Evolutionary conservation across 495 filamentous ascomycete genomes (phyloP).

Genomic region (Trichocladium antarcticum): DNA sequence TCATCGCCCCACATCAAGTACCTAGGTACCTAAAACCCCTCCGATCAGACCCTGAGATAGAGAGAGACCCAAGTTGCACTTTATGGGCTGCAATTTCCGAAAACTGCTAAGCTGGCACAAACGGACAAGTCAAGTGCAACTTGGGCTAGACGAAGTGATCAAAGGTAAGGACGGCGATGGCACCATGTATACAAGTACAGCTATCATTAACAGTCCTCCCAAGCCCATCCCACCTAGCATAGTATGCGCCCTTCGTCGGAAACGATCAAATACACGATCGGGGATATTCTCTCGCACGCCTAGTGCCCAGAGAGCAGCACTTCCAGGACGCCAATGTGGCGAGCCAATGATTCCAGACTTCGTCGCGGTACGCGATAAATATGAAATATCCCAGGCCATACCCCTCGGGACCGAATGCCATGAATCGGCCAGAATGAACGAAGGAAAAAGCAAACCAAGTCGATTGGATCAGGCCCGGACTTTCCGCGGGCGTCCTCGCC

Average conservation of each 20-base stretch:
- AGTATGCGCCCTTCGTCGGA: not conserved
- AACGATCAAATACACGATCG: not conserved
- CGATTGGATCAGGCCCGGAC: not conserved
- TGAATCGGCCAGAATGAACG: not conserved
- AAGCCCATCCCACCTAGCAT: not conserved
- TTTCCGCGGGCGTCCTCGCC: constrained; percentile 4
- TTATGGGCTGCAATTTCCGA: too few relatives aligned
- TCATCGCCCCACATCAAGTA: not conserved
- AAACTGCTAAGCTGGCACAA: too few relatives aligned
- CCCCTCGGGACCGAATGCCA: not conserved
- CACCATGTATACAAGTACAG: constrained; percentile 1
- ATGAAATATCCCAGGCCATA: not conserved
- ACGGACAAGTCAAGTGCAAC: too few relatives aligned
- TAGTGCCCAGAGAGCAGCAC: too few relatives aligned
- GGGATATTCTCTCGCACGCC: too few relatives aligned
- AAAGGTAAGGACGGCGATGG: not conserved
- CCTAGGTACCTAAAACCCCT: too few relatives aligned
- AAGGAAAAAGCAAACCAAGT: not conserved
- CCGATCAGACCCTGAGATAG: too few relatives aligned
- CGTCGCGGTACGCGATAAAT: not conserved
- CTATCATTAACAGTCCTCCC: not conserved
- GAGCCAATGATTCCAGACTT: too few relatives aligned
- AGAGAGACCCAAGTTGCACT: too few relatives aligned
- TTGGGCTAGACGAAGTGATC: not conserved
- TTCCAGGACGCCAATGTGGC: too few relatives aligned